A percentile compares a stretch with the other conserved stretches of the same genome.
These are phyloP conservation scores for Triticum monococcum DNA, from an alignment of 176 grass and related monocot genomes.

Conservation along the genomic window DNA sequence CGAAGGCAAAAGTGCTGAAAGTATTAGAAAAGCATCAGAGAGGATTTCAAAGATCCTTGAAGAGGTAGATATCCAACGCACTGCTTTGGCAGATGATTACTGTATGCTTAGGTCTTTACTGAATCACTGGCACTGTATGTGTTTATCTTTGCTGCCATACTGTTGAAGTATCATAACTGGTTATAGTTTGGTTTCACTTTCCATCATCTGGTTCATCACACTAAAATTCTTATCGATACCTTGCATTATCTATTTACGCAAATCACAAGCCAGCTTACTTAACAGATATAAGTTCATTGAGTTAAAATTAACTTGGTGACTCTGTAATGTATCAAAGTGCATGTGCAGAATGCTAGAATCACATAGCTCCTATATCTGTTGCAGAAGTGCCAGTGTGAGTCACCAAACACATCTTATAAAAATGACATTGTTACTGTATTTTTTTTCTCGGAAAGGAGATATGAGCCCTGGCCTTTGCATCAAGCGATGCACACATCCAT, in stretches of 20 bases:
- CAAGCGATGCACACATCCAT: too few relatives aligned
- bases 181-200: conserved; percentile 13
- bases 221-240: not conserved
- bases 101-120: not conserved
- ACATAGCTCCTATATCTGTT: not conserved
- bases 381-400: not conserved
- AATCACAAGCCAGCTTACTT: conserved; percentile 2
- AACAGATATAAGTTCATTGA: not conserved
- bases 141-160: not conserved
- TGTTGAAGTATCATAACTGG: not conserved
- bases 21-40: conserved; percentile 72
- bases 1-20: conserved; percentile 56
- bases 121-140: not conserved
- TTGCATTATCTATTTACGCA: not conserved
- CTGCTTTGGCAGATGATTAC: not conserved
- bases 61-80: conserved; percentile 47
- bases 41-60: conserved; percentile 57
- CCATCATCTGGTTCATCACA: not conserved
- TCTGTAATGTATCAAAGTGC: not conserved
- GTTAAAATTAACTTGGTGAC: too few relatives aligned
- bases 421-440: not conserved
- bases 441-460: too few relatives aligned
- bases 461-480: too few relatives aligned
- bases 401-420: not conserved
- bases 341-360: not conserved